Evolutionary conservation across 495 filamentous ascomycete species (phyloP).

Genomic region (Recurvomyces mirabilis): DNA sequence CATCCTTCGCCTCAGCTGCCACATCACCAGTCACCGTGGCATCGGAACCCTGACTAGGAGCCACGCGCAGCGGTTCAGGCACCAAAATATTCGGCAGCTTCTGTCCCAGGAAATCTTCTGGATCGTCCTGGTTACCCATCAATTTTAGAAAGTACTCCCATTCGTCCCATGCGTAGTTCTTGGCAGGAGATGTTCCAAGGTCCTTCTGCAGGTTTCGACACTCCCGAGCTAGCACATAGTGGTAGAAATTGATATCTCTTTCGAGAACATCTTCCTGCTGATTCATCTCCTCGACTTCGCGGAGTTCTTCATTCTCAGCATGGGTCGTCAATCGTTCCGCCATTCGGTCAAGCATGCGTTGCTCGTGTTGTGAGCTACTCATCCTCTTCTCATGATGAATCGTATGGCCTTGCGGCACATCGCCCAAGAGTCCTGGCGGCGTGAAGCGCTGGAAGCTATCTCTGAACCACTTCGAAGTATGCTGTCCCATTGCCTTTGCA

Average conservation of each 20-base stretch:
- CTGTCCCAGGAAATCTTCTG: slow-evolving; percentile 12
- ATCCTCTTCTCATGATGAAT: slow-evolving; percentile 24
- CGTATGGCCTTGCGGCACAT: not conserved
- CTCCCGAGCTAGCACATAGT: slow-evolving; percentile 55
- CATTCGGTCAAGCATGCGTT: slow-evolving; percentile 6
- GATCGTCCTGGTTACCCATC: slow-evolving; percentile 56
- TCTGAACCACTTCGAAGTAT: not conserved
- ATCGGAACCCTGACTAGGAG: slow-evolving; percentile 2
- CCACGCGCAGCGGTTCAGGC: slow-evolving; percentile 4
- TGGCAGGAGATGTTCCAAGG: slow-evolving; percentile 44
- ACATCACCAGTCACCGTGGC: not conserved
- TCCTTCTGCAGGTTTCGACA: slow-evolving; percentile 56
- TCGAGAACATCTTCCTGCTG: slow-evolving; percentile 35
- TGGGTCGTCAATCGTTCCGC: slow-evolving; percentile 27
- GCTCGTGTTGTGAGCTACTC: slow-evolving; percentile 14
- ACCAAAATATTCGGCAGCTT: slow-evolving; percentile 14
- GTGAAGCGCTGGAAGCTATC: slow-evolving; percentile 5
- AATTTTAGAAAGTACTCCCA: slow-evolving; percentile 73
- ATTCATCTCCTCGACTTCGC: slow-evolving; percentile 31
- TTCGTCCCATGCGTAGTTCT: slow-evolving; percentile 65
- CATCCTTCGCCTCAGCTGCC: slow-evolving; percentile 1
- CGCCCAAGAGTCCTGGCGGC: slow-evolving; percentile 6
- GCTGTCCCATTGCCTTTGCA: slow-evolving; percentile 7
- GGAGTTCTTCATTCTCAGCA: slow-evolving; percentile 23
- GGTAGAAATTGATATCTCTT: slow-evolving; percentile 48